Percentiles rank a stretch among this genome's conserved stretches.
Evolutionary conservation across 371 early-diverging fungal species (phyloP).

Genomic region (Nematocida homosporus): DNA sequence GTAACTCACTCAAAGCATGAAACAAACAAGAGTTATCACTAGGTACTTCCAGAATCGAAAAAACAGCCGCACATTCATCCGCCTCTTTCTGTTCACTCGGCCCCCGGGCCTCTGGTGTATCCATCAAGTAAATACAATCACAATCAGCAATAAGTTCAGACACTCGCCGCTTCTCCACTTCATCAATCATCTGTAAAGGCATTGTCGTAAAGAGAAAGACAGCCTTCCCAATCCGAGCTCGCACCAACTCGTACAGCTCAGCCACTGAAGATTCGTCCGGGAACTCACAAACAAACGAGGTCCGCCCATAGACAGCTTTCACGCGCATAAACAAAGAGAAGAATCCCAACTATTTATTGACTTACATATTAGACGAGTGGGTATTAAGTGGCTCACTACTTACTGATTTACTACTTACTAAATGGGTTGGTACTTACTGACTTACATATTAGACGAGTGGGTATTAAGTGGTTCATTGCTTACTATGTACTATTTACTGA

Average conservation of each 20-base stretch:
- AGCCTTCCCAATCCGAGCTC: neutral
- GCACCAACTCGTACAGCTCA: slow-evolving; percentile 18
- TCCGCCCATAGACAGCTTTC: slow-evolving; percentile 19
- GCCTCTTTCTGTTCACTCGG: slow-evolving; percentile 7
- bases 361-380: neutral
- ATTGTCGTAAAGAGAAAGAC: slow-evolving; percentile 28
- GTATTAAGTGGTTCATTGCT: too few species aligned
- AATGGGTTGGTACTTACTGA: too few species aligned
- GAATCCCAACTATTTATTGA: slow-evolving; percentile 15
- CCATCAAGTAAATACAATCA: slow-evolving; percentile 37
- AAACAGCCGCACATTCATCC: neutral
- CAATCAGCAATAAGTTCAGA: slow-evolving; percentile 5
- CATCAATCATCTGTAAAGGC: slow-evolving; percentile 5
- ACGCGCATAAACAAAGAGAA: slow-evolving; percentile 39
- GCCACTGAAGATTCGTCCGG: neutral
- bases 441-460: too few species aligned
- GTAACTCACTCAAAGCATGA: slow-evolving; percentile 43
- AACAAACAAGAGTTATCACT: slow-evolving; percentile 54
- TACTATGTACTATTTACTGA: too few species aligned
- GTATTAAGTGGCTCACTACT: too few species aligned
- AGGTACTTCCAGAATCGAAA: slow-evolving; percentile 26
- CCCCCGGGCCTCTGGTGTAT: neutral
- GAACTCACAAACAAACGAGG: slow-evolving; percentile 40
- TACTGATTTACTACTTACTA: too few species aligned
- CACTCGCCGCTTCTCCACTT: neutral